phyloP scores from a whole-genome alignment of 2,329 filamentous ascomycete genomes.

The Scleromitrula shiraiana region DNA sequence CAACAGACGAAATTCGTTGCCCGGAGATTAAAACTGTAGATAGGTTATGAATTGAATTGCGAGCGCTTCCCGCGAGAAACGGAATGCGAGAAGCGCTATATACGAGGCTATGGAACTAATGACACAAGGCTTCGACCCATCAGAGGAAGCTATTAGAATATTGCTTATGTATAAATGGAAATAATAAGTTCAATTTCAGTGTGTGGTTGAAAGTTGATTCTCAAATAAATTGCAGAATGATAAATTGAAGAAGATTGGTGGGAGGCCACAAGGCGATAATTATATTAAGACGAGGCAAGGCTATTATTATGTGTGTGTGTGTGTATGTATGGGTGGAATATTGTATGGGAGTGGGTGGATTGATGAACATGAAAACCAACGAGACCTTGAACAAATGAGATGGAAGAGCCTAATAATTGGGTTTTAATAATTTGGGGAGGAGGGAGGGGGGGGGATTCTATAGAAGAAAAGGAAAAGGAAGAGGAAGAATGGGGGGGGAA shows the following conservation, averaged over 20 bases:
- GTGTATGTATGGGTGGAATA: neutral
- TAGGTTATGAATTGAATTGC: constrained; percentile 8
- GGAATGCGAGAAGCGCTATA: constrained; percentile 28
- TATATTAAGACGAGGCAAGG: constrained; percentile 4
- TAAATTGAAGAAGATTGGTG: neutral
- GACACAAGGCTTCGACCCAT: constrained; percentile 24
- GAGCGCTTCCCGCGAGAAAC: constrained; percentile 28
- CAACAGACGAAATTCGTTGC: constrained; percentile 5
- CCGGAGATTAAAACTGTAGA: neutral
- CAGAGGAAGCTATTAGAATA: constrained; percentile 13
- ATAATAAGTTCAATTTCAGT: neutral
- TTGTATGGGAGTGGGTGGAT: neutral
- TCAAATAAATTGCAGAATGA: neutral
- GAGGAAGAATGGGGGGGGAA: no score
- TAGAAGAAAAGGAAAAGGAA: no score
- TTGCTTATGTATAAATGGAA: neutral
- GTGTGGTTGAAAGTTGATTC: neutral
- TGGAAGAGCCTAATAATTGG: no score
- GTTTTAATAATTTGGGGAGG: no score
- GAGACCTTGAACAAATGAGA: neutral
- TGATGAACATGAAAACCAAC: neutral
- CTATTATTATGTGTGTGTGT: constrained; percentile 2
- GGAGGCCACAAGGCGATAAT: constrained; percentile 2
- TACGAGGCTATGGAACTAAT: constrained; percentile 27
- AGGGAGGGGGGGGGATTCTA: neutral